Percentiles rank a stretch among this genome's conserved stretches.
phyloP scores from a whole-genome alignment of 1,284 basidiomycete species.

The Cronartium quercuum region DNA sequence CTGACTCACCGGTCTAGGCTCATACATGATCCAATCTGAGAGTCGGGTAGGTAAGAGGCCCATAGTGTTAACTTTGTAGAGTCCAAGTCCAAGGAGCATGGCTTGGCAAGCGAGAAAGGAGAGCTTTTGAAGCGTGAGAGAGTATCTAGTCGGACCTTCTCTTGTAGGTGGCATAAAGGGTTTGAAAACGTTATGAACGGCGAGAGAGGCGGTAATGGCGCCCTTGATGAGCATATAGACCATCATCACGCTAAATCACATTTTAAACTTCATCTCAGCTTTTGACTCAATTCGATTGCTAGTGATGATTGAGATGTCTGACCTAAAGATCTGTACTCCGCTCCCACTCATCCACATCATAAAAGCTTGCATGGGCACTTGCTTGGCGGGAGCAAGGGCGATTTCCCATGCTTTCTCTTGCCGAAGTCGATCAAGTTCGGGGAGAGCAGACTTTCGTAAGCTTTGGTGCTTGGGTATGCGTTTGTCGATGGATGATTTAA shows the following conservation, averaged over 20 bases:
- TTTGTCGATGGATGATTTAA: no score
- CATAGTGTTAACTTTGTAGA: conserved; percentile 87
- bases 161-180: conserved; percentile 55
- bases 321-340: conserved; percentile 73
- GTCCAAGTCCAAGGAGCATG: conserved; percentile 66
- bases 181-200: conserved; percentile 44
- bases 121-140: conserved; percentile 62
- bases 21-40: conserved; percentile 77
- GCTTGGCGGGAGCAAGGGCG: conserved; percentile 62
- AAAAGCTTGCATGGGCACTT: conserved; percentile 85
- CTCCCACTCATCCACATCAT: conserved; percentile 95
- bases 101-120: conserved; percentile 65
- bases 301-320: neutral
- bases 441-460: neutral
- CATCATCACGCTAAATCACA: conserved; percentile 44
- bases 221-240: conserved; percentile 47
- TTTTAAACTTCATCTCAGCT: neutral
- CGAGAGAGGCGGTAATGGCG: conserved; percentile 43
- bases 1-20: conserved; percentile 19
- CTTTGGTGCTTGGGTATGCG: no score
- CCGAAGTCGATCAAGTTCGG: conserved; percentile 39
- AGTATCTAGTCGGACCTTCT: conserved; percentile 51
- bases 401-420: conserved; percentile 47
- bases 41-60: conserved; percentile 78
- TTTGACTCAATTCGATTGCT: neutral